phyloP scores from a whole-genome alignment of 1,284 basidiomycete genomes.

The Ustilago esculenta region DNA sequence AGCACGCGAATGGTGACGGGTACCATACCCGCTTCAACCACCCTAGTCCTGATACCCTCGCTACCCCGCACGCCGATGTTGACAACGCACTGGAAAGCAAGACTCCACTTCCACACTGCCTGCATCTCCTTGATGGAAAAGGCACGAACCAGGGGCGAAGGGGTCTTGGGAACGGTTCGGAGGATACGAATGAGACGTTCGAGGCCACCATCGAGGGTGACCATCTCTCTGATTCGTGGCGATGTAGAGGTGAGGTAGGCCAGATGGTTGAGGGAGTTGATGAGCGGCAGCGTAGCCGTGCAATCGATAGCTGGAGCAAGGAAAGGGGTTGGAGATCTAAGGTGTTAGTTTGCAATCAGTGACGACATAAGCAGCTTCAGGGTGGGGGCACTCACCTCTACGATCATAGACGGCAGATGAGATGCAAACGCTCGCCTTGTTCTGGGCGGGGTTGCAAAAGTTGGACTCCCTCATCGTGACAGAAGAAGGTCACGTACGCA shows the following conservation, averaged over 20 bases:
- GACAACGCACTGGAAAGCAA: conserved; percentile 93
- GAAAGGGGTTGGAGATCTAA: background rate
- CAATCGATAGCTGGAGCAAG: conserved; percentile 80
- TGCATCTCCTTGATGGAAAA: conserved; percentile 61
- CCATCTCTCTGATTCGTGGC: conserved; percentile 95
- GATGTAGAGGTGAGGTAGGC: conserved; percentile 97
- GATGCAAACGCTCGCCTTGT: conserved; percentile 93
- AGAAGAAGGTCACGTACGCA: conserved; percentile 26
- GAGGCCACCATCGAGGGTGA: conserved; percentile 95
- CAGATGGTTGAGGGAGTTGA: conserved; percentile 96
- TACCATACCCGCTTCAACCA: conserved; percentile 94
- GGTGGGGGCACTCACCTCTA: conserved; percentile 66
- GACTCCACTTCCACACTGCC: conserved; percentile 66
- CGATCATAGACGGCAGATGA: conserved; percentile 94
- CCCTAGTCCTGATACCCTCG: conserved; percentile 82
- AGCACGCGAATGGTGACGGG: conserved; percentile 94
- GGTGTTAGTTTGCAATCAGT: no score
- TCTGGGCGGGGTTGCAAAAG: conserved; percentile 93
- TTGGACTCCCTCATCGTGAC: conserved; percentile 91
- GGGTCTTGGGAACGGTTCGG: conserved; percentile 45
- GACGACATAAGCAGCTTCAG: conserved; percentile 10
- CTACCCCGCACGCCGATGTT: conserved; percentile 98
- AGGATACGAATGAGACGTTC: conserved; percentile 90
- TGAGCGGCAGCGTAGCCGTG: conserved; percentile 85
- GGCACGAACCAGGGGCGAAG: conserved; percentile 30